Evolutionary conservation across 169 alveolate species (phyloP).

Genomic region (Cryptosporidium tyzzeri): DNA sequence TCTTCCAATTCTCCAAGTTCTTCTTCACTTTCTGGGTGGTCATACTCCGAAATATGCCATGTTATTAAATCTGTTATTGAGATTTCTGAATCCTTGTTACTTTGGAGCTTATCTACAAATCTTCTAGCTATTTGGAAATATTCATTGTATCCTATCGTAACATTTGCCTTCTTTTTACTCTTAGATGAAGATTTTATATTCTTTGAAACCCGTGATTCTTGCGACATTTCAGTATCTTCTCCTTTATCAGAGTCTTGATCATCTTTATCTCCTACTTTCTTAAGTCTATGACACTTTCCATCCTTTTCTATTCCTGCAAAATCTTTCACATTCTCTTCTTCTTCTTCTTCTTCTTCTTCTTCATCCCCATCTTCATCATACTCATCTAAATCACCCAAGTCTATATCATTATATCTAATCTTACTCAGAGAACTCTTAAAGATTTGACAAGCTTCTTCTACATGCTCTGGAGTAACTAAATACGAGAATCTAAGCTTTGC

Average conservation of each 20-base stretch:
- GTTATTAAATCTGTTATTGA: slow-evolving; percentile 40
- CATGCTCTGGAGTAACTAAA: slow-evolving; percentile 90
- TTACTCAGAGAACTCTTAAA: slow-evolving; percentile 89
- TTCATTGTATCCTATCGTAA: slow-evolving; percentile 48
- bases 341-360: slow-evolving; percentile 1
- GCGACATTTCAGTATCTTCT: background rate
- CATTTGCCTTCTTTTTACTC: slow-evolving; percentile 11
- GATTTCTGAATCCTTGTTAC: slow-evolving; percentile 7
- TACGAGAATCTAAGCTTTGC: slow-evolving; percentile 94
- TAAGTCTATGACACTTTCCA: background rate
- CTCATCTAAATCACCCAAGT: slow-evolving; percentile 78
- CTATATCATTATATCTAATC: slow-evolving; percentile 84
- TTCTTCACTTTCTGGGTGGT: slow-evolving; percentile 69
- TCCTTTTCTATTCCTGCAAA: background rate
- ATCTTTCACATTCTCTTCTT: background rate
- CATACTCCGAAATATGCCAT: slow-evolving; percentile 67
- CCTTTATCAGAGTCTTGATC: background rate
- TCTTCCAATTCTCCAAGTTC: slow-evolving; percentile 50
- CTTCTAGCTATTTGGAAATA: slow-evolving; percentile 68
- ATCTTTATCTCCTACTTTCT: background rate
- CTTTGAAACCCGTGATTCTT: background rate
- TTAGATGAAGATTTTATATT: background rate
- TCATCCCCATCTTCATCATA: slow-evolving; percentile 21
- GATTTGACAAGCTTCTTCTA: slow-evolving; percentile 93
- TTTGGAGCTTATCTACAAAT: slow-evolving; percentile 20